Conservation (phyloP, 2,329 filamentous ascomycete genomes). For the Cercospora beticola region DNA sequence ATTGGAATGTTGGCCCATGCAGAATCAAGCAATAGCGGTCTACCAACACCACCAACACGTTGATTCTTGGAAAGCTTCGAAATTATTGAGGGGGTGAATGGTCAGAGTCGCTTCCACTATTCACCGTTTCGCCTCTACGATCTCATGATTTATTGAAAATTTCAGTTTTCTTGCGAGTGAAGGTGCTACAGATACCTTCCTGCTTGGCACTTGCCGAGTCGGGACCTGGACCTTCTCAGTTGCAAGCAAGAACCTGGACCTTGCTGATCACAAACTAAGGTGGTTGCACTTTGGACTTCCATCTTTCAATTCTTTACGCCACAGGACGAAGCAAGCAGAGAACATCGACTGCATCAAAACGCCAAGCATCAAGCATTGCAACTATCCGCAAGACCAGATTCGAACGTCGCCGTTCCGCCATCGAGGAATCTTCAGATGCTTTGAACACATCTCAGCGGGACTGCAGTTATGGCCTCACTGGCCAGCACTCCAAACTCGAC, state of each 20-base stretch:
- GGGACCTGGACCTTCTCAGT: not conserved
- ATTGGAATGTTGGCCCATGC: slow-evolving; percentile 6
- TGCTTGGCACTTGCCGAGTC: not conserved
- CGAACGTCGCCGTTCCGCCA: not conserved
- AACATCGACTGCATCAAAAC: not conserved
- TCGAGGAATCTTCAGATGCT: not conserved
- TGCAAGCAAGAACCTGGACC: slow-evolving; percentile 1
- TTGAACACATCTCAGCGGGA: not conserved
- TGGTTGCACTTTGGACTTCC: not conserved
- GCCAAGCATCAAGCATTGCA: not conserved
- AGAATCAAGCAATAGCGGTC: slow-evolving; percentile 11
- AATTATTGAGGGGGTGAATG: not conserved
- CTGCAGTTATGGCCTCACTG: slow-evolving; percentile 6
- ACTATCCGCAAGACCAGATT: not conserved
- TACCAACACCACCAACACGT: slow-evolving; percentile 7
- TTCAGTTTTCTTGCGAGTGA: not conserved
- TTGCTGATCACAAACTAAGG: not conserved
- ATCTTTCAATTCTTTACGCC: not conserved
- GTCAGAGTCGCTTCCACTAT: not conserved
- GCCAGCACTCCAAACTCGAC: not conserved
- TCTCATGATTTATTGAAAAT: not conserved
- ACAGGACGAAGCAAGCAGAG: not conserved
- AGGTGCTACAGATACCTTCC: not conserved
- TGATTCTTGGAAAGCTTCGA: not conserved
- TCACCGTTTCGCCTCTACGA: not conserved